Percentiles rank a stretch among this genome's conserved stretches.
These are phyloP conservation scores for Penicillium macrosclerotiorum DNA, from an alignment of 495 filamentous ascomycete genomes.

Conservation along the genomic window DNA sequence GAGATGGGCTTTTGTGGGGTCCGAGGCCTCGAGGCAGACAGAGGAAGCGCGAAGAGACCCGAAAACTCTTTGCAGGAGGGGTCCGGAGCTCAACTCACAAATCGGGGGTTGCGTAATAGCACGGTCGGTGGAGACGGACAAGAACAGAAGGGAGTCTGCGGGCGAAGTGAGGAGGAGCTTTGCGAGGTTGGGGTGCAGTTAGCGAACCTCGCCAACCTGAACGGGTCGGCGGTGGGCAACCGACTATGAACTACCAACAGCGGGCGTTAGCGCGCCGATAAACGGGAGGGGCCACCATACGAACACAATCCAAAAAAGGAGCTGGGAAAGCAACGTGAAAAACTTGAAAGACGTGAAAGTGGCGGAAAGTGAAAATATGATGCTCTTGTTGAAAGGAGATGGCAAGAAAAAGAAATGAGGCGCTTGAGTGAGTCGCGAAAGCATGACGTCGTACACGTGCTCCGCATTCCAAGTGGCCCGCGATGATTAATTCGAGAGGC, in stretches of 20 bases:
- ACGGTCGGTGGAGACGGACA: slow-evolving; percentile 1
- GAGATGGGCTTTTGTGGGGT: slow-evolving; percentile 28
- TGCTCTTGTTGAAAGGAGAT: too few species aligned
- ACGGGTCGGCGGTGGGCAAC: slow-evolving; percentile 23
- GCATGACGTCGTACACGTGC: slow-evolving; percentile 36
- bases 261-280: slow-evolving; percentile 16
- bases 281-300: slow-evolving; percentile 5
- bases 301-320: neutral
- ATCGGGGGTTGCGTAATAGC: slow-evolving; percentile 9
- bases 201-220: slow-evolving; percentile 24
- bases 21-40: slow-evolving; percentile 14
- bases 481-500: slow-evolving; percentile 5
- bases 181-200: slow-evolving; percentile 12
- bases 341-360: too few species aligned
- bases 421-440: slow-evolving; percentile 3
- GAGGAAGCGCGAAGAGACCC: slow-evolving; percentile 22
- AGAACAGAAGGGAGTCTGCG: slow-evolving; percentile 3
- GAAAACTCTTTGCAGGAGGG: slow-evolving; percentile 5
- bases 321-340: neutral
- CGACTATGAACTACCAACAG: neutral
- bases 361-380: too few species aligned
- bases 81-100: slow-evolving; percentile 19
- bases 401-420: neutral
- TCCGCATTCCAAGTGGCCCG: slow-evolving; percentile 8
- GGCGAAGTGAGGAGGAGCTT: slow-evolving; percentile 8